A percentile compares a stretch with the other conserved stretches of the same genome.
phyloP scores from a whole-genome alignment of 345 rosid genomes.

The Eucalyptus curtisii region DNA sequence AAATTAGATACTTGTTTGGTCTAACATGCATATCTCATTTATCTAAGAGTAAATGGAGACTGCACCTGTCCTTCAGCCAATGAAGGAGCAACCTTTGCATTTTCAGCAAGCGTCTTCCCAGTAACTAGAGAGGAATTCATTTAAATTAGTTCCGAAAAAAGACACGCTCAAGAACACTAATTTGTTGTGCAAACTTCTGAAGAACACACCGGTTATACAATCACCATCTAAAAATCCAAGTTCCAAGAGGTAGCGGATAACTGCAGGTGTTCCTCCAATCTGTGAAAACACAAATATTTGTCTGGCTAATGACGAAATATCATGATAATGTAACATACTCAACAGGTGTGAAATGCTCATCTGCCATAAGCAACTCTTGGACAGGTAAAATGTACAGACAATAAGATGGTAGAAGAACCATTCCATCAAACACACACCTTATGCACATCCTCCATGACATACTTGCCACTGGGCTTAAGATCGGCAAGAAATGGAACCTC shows the following conservation, averaged over 20 bases:
- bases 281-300: constrained; percentile 1
- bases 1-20: not conserved
- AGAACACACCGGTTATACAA: constrained; percentile 58
- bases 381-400: not conserved
- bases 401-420: not conserved
- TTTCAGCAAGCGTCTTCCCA: constrained; percentile 90
- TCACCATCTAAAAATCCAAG: constrained; percentile 52
- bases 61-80: constrained; percentile 78
- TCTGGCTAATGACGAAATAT: not conserved
- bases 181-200: not conserved
- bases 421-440: constrained; percentile 37
- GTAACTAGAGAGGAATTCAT: constrained; percentile 41
- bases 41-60: not conserved
- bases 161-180: not conserved
- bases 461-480: constrained; percentile 96
- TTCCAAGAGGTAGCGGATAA: constrained; percentile 62
- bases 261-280: constrained; percentile 81
- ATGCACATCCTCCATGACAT: constrained; percentile 96
- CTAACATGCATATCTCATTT: not conserved
- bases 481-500: constrained; percentile 90
- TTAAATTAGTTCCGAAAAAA: not conserved
- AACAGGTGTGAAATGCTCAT: not conserved
- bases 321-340: not conserved
- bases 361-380: not conserved
- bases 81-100: constrained; percentile 46